phyloP scores from a whole-genome alignment of 305 asterid species.

The Fraxinus sp. region DNA sequence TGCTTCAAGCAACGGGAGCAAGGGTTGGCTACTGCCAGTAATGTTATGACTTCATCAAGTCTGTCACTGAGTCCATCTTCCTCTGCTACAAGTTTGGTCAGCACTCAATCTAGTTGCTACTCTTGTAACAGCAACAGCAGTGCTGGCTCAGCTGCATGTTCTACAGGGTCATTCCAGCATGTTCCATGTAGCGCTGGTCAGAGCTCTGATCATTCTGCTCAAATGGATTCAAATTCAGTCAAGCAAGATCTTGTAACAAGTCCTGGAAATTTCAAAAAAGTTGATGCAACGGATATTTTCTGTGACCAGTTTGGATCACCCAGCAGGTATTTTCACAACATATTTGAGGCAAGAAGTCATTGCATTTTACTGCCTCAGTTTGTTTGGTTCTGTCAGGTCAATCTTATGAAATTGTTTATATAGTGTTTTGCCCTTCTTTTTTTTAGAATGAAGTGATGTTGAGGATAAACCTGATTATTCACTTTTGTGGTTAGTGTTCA shows the following conservation, averaged over 20 bases:
- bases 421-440: background rate
- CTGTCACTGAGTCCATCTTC: slow-evolving; percentile 59
- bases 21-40: slow-evolving; percentile 38
- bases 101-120: slow-evolving; percentile 62
- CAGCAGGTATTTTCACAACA: slow-evolving; percentile 51
- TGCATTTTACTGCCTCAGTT: slow-evolving; percentile 19
- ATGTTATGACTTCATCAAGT: slow-evolving; percentile 39
- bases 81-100: slow-evolving; percentile 61
- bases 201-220: slow-evolving; percentile 39
- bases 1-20: slow-evolving; percentile 77
- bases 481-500: slow-evolving; percentile 5
- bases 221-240: slow-evolving; percentile 41
- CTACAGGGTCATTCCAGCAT: slow-evolving; percentile 66
- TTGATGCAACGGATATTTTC: slow-evolving; percentile 42
- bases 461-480: background rate
- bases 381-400: slow-evolving; percentile 16
- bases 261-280: slow-evolving; percentile 36
- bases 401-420: background rate
- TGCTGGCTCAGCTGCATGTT: slow-evolving; percentile 58
- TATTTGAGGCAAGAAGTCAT: slow-evolving; percentile 17
- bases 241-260: slow-evolving; percentile 37
- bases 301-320: slow-evolving; percentile 44
- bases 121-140: slow-evolving; percentile 67
- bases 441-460: slow-evolving; percentile 17
- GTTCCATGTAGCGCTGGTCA: slow-evolving; percentile 47